Percentiles rank a stretch among this genome's conserved stretches.
Conservation (phyloP, 177 flowering plant species). For the Vitis hybrid region DNA sequence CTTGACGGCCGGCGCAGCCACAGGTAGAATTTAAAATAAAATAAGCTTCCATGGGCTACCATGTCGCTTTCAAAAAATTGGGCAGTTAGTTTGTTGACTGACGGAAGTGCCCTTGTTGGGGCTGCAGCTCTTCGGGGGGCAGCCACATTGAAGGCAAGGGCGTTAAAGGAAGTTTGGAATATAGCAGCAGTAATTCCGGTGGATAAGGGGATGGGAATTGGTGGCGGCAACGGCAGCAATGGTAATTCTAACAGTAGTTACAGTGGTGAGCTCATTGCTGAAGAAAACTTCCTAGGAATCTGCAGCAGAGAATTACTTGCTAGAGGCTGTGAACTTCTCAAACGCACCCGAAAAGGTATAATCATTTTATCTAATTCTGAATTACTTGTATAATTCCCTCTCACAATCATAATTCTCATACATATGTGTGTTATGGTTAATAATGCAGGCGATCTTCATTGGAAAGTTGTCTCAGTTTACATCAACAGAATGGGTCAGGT, state of each 20-base stretch:
- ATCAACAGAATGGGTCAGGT: slow-evolving; percentile 89
- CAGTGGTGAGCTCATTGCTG: slow-evolving; percentile 77
- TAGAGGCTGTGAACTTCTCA: slow-evolving; percentile 84
- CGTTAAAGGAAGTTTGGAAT: slow-evolving; percentile 93
- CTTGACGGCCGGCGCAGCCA: slow-evolving; percentile 92
- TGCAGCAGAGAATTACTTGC: slow-evolving; percentile 80
- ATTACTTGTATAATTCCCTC: not conserved
- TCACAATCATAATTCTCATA: no score
- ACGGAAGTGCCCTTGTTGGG: not conserved
- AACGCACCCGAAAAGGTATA: slow-evolving; percentile 88
- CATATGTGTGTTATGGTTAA: not conserved
- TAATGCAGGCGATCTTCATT: slow-evolving; percentile 90
- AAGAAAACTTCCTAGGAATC: slow-evolving; percentile 74
- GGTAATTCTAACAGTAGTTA: slow-evolving; percentile 53
- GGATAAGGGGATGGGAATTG: slow-evolving; percentile 57
- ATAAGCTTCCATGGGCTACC: not conserved
- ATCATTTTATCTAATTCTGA: not conserved
- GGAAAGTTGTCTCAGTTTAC: slow-evolving; percentile 94
- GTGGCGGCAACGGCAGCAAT: slow-evolving; percentile 30
- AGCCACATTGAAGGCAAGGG: slow-evolving; percentile 89
- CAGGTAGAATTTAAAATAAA: slow-evolving; percentile 44
- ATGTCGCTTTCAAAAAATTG: not conserved
- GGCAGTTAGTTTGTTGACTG: not conserved
- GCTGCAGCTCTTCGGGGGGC: slow-evolving; percentile 89
- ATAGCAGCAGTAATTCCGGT: slow-evolving; percentile 87